Conservation (phyloP, 1,284 basidiomycete species). For the Marasmius tenuissimus region DNA sequence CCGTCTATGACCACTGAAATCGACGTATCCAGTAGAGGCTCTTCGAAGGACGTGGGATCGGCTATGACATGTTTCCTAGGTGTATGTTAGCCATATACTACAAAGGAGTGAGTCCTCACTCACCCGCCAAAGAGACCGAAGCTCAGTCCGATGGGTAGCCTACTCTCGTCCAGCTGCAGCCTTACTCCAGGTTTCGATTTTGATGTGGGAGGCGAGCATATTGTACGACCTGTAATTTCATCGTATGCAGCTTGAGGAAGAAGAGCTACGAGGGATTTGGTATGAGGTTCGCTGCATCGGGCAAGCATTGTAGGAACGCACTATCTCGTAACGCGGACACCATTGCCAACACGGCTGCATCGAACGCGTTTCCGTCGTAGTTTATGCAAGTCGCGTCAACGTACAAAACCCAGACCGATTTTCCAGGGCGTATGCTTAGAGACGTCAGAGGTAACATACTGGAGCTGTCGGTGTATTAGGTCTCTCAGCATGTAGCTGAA, state of each 20-base stretch:
- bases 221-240: slow-evolving; percentile 64
- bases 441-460: slow-evolving; percentile 63
- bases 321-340: slow-evolving; percentile 85
- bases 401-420: slow-evolving; percentile 89
- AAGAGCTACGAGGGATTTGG: slow-evolving; percentile 45
- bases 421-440: slow-evolving; percentile 79
- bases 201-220: slow-evolving; percentile 59
- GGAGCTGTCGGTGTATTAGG: slow-evolving; percentile 48
- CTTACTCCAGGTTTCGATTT: slow-evolving; percentile 45
- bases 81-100: background rate
- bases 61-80: slow-evolving; percentile 66
- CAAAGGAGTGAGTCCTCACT: slow-evolving; percentile 24
- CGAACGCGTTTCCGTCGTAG: slow-evolving; percentile 94
- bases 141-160: slow-evolving; percentile 58
- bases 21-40: slow-evolving; percentile 75
- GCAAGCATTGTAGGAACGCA: slow-evolving; percentile 37
- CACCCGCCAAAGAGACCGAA: slow-evolving; percentile 86
- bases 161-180: slow-evolving; percentile 4
- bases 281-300: background rate
- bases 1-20: slow-evolving; percentile 69
- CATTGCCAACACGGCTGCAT: slow-evolving; percentile 87
- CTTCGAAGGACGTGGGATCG: slow-evolving; percentile 90
- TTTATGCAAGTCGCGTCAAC: slow-evolving; percentile 94
- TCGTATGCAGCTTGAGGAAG: slow-evolving; percentile 77
- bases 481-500: background rate